Evolutionary conservation across 768 basidiomycete species (phyloP).

Genomic region (Termitomyces sp.): DNA sequence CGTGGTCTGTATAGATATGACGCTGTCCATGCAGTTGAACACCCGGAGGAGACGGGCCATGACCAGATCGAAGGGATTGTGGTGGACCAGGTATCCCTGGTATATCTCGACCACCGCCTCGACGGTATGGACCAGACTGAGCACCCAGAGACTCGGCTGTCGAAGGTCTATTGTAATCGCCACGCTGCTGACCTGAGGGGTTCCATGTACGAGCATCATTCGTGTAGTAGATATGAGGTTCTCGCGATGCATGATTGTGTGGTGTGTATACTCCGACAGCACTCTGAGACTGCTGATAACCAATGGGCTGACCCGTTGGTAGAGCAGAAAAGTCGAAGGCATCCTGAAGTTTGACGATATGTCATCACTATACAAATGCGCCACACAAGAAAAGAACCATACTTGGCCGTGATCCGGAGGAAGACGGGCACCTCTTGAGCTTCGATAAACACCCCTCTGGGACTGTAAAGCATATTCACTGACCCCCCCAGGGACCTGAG

Average conservation of each 20-base stretch:
- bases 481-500: not conserved
- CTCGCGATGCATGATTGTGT: not conserved
- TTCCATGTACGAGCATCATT: not conserved
- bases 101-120: not conserved
- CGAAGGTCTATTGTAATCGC: not conserved
- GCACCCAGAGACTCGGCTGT: not conserved
- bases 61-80: not conserved
- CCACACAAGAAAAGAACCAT: conserved; percentile 6
- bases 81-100: not conserved
- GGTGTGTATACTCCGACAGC: not conserved
- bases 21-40: not conserved
- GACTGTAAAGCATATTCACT: not conserved
- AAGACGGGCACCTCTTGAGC: not conserved
- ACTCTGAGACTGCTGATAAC: conserved; percentile 5
- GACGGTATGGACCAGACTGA: not conserved
- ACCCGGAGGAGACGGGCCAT: not conserved
- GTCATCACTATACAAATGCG: conserved; percentile 3
- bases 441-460: not conserved
- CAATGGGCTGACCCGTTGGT: conserved; percentile 2
- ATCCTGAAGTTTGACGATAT: not conserved
- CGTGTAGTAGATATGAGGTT: conserved; percentile 4
- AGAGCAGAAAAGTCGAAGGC: conserved; percentile 7
- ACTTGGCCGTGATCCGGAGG: conserved; percentile 5
- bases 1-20: not conserved
- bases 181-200: not conserved